A percentile compares a stretch with the other conserved stretches of the same genome.
Conservation (phyloP, 1,139 yeast genomes). For the Sugiyamaella paludigena region DNA sequence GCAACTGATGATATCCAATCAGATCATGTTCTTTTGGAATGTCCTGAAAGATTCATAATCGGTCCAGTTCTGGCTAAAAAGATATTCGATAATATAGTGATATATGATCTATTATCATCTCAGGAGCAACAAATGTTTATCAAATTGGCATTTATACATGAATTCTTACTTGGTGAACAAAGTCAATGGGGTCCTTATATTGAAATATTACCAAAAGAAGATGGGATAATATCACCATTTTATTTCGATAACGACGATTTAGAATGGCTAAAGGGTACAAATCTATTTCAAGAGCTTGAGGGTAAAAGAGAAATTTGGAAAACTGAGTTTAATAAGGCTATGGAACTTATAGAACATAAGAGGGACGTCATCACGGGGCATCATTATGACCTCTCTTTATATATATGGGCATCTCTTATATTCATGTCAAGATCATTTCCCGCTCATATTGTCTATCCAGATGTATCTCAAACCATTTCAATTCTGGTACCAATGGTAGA, state of each 20-base stretch:
- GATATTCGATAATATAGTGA: neutral
- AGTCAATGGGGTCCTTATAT: conserved; percentile 50
- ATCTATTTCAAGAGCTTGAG: conserved; percentile 42
- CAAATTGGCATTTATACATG: conserved; percentile 28
- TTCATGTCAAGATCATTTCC: conserved; percentile 82
- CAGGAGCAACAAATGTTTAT: conserved; percentile 23
- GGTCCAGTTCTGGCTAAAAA: conserved; percentile 29
- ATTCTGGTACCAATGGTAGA: conserved; percentile 79
- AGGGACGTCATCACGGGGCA: neutral
- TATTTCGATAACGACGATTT: conserved; percentile 57
- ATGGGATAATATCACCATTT: conserved; percentile 55
- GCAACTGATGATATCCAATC: conserved; percentile 24
- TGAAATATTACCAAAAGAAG: conserved; percentile 53
- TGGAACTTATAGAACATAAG: neutral
- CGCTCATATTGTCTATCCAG: conserved; percentile 44
- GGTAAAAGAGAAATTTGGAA: conserved; percentile 30
- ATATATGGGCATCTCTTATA: conserved; percentile 71
- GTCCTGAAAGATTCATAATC: conserved; percentile 28
- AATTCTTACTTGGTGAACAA: conserved; percentile 20
- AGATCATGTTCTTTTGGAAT: conserved; percentile 25
- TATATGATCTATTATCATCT: neutral
- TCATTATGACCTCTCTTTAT: conserved; percentile 39
- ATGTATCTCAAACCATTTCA: conserved; percentile 42
- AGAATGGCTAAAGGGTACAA: conserved; percentile 59
- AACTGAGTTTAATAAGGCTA: conserved; percentile 31